Evolutionary conservation across 352 stramenopile genomes (phyloP).

Genomic region (Pythium coloratum): DNA sequence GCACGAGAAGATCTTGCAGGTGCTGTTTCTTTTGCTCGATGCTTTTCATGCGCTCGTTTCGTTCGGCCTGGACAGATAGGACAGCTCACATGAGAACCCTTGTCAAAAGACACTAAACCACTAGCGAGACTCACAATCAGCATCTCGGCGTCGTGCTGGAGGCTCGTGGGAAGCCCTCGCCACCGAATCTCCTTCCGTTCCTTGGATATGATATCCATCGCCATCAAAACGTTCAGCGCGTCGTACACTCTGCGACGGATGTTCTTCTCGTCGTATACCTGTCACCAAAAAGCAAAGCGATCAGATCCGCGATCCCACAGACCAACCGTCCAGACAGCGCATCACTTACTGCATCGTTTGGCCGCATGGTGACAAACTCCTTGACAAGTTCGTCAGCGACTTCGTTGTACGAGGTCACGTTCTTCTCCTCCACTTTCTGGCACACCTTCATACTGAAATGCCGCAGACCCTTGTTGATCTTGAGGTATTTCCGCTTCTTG

Average conservation of each 20-base stretch:
- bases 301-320: background rate
- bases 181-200: constrained; percentile 93
- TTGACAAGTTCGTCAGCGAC: constrained; percentile 92
- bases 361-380: constrained; percentile 87
- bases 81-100: background rate
- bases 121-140: constrained; percentile 55
- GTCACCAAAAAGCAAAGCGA: background rate
- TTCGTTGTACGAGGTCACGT: constrained; percentile 95
- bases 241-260: constrained; percentile 97
- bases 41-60: constrained; percentile 75
- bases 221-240: constrained; percentile 97
- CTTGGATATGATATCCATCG: constrained; percentile 98
- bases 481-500: constrained; percentile 82
- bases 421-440: constrained; percentile 96
- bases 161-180: constrained; percentile 78
- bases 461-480: constrained; percentile 91
- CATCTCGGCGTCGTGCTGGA: constrained; percentile 87
- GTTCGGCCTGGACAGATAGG: constrained; percentile 44
- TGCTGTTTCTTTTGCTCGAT: constrained; percentile 89
- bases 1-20: constrained; percentile 90
- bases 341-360: constrained; percentile 62
- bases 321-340: background rate
- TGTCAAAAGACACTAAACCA: background rate
- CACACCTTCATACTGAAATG: constrained; percentile 97
- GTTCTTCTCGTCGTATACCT: constrained; percentile 95